phyloP scores from a whole-genome alignment of 208 protist species.

The Porcisia deanei region DNA sequence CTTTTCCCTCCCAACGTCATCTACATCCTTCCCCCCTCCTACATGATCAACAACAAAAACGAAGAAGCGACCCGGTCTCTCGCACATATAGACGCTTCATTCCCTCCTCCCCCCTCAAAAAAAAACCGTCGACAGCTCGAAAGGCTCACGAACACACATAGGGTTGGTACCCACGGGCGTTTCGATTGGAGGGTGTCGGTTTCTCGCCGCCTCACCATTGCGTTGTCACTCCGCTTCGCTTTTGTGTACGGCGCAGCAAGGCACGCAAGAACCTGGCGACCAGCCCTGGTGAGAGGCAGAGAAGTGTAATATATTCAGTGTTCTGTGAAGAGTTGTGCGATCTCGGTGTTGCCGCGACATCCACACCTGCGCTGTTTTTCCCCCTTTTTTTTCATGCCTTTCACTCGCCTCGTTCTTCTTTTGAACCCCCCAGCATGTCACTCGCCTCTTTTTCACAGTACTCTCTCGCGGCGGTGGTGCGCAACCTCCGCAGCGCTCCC shows the following conservation, averaged over 20 bases:
- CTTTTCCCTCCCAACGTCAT: not conserved
- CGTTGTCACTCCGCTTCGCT: not conserved
- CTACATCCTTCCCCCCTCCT: not conserved
- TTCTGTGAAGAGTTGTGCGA: not conserved
- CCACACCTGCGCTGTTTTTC: not conserved
- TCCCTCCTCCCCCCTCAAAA: not conserved
- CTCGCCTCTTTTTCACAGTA: constrained; percentile 79
- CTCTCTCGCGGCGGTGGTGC: constrained; percentile 93
- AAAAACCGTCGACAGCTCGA: not conserved
- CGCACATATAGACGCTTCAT: not conserved
- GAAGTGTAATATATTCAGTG: too few species aligned
- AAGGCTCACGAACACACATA: not conserved
- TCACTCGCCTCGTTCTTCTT: not conserved
- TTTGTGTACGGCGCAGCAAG: not conserved
- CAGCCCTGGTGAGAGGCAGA: not conserved
- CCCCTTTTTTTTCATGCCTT: not conserved
- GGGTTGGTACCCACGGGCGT: not conserved
- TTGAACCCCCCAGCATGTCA: constrained; percentile 11
- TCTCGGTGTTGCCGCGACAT: not conserved
- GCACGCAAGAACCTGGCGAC: not conserved
- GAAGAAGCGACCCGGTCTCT: not conserved
- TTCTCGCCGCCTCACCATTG: not conserved
- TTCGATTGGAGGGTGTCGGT: not conserved
- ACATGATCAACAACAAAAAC: too few species aligned
- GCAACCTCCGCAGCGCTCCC: constrained; percentile 92